Evolutionary conservation across 169 alveolate genomes (phyloP).

Genomic region (Plasmodium blacklocki): DNA sequence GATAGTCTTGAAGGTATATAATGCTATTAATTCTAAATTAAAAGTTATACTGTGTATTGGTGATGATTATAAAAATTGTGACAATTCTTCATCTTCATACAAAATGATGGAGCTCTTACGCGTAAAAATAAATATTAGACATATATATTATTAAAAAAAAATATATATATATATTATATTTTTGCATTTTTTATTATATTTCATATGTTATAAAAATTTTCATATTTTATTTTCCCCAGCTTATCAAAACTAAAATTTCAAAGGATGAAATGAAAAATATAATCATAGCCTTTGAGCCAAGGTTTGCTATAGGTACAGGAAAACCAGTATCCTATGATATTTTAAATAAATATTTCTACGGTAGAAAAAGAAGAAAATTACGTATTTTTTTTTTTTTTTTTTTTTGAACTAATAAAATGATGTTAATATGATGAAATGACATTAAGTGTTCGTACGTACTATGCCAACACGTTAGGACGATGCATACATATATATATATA

Average conservation of each 20-base stretch:
- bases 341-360: constrained; percentile 35
- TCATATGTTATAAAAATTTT: neutral
- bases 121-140: constrained; percentile 31
- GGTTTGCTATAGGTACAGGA: constrained; percentile 65
- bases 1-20: constrained; percentile 33
- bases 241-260: constrained; percentile 40
- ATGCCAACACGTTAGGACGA: neutral
- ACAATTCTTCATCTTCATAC: neutral
- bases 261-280: constrained; percentile 51
- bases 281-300: constrained; percentile 66
- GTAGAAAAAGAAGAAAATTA: constrained; percentile 14
- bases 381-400: neutral
- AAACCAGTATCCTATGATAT: constrained; percentile 9
- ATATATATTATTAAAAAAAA: neutral
- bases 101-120: constrained; percentile 19
- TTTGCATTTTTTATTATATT: neutral
- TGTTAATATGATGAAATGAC: neutral
- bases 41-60: constrained; percentile 69
- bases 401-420: neutral
- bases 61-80: constrained; percentile 23
- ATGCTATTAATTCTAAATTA: constrained; percentile 43
- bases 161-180: neutral
- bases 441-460: neutral
- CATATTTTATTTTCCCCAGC: constrained; percentile 4
- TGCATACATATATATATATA: neutral